phyloP scores from a whole-genome alignment of 208 protist genomes.

The Trichomonas vaginalis region DNA sequence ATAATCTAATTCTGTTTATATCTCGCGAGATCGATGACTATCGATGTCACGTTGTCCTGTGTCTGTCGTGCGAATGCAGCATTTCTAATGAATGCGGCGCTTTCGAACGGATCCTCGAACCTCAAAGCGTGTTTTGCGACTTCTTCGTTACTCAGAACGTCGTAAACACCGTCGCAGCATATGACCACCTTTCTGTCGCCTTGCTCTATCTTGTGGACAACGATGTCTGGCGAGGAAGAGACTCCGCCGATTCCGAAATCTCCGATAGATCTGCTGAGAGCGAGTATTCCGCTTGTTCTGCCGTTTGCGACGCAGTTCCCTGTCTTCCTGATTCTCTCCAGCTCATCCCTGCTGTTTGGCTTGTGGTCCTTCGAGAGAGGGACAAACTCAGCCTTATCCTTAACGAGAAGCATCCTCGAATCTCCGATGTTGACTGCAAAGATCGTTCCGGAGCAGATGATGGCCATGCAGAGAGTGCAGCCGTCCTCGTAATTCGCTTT shows the following conservation, averaged over 20 bases:
- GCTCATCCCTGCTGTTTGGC: background rate
- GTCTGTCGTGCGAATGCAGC: background rate
- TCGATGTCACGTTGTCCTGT: background rate
- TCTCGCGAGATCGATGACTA: background rate
- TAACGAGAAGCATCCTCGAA: background rate
- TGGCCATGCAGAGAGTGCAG: background rate
- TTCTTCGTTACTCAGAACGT: background rate
- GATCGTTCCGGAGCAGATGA: background rate
- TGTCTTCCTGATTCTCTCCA: background rate
- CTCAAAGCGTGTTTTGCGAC: background rate
- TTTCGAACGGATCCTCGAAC: background rate
- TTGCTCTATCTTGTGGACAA: background rate
- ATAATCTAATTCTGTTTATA: no score
- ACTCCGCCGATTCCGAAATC: background rate
- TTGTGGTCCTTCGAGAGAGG: background rate
- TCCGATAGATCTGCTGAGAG: background rate
- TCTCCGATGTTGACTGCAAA: background rate
- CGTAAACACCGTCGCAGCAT: background rate
- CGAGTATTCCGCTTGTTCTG: background rate
- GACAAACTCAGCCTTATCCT: background rate
- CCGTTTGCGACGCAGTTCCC: background rate
- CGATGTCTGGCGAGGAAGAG: background rate
- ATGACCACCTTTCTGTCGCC: background rate
- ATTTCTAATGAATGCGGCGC: background rate
- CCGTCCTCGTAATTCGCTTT: background rate